A percentile compares a stretch with the other conserved stretches of the same genome.
Conservation (phyloP, 225 moss, liverwort and hornwort species). For the Antitrichia curtipendula region DNA sequence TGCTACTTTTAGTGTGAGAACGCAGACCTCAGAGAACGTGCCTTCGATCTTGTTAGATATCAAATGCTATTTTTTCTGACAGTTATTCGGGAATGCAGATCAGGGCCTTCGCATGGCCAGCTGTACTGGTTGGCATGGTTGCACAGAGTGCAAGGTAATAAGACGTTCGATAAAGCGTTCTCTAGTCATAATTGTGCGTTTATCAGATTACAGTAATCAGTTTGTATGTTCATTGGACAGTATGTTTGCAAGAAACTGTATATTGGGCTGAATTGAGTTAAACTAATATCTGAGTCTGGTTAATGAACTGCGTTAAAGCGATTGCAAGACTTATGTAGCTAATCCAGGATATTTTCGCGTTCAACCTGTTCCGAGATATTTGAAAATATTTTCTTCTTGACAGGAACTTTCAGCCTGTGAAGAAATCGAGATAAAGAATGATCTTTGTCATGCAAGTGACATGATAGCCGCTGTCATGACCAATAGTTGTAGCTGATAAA, state of each 20-base stretch:
- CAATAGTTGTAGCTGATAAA: not conserved
- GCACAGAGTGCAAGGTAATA: conserved; percentile 81
- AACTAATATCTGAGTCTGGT: not conserved
- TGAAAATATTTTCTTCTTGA: not conserved
- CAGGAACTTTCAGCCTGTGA: not conserved
- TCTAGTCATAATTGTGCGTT: not conserved
- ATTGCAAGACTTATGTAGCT: not conserved
- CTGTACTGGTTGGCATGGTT: conserved; percentile 85
- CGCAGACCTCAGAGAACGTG: not conserved
- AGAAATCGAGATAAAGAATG: not conserved
- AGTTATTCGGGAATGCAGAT: conserved; percentile 35
- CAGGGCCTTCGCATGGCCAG: conserved; percentile 86
- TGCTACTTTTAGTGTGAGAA: not conserved
- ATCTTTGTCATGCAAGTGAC: not conserved
- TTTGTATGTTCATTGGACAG: not conserved
- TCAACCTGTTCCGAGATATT: not conserved
- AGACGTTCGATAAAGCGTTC: not conserved
- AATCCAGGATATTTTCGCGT: not conserved
- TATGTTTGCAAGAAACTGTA: not conserved
- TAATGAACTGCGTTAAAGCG: not conserved
- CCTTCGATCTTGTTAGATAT: not conserved
- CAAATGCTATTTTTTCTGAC: not conserved
- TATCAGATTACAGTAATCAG: not conserved
- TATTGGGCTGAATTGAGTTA: not conserved
- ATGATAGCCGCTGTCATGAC: not conserved